Conservation (phyloP, 352 stramenopile species). For the Globisporangium radiosum region DNA sequence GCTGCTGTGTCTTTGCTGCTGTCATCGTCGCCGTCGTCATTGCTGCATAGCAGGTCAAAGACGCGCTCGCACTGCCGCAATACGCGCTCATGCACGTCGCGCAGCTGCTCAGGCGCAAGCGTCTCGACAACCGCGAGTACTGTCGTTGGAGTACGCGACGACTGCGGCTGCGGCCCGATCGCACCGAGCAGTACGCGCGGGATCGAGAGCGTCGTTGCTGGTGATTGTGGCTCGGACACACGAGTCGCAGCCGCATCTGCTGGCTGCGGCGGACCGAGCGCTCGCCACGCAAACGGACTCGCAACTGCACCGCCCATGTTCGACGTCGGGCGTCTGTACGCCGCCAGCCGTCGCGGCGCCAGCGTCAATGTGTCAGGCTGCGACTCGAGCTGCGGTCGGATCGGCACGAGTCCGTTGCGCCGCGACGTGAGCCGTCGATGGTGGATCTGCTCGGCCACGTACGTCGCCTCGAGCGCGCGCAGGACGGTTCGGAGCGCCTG, state of each 20-base stretch:
- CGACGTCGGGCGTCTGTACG: conserved; percentile 3
- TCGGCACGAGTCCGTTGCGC: conserved; percentile 16
- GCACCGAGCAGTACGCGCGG: conserved; percentile 39
- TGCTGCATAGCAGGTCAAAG: conserved; percentile 55
- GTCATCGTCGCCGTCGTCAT: conserved; percentile 17
- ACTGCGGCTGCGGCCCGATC: conserved; percentile 14
- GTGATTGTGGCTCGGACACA: neutral
- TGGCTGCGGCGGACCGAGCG: neutral
- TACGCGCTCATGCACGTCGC: conserved; percentile 19
- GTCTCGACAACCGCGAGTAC: neutral
- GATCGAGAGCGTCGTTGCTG: conserved; percentile 18
- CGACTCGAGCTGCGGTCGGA: neutral
- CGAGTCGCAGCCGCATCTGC: neutral
- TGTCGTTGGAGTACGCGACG: conserved; percentile 7
- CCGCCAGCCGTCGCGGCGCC: too few species aligned
- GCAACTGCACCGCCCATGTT: neutral
- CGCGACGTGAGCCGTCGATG: conserved; percentile 28
- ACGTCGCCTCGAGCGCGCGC: conserved; percentile 48
- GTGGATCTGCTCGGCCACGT: conserved; percentile 53
- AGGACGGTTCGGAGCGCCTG: conserved; percentile 31
- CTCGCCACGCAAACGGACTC: too few species aligned
- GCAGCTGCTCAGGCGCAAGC: conserved; percentile 15
- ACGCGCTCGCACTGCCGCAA: conserved; percentile 43
- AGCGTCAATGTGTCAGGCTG: too few species aligned
- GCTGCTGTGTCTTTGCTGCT: neutral